These are phyloP conservation scores for Chlamydomonas sp. DNA, from an alignment of 139 green algal genomes.

Conservation along the genomic window DNA sequence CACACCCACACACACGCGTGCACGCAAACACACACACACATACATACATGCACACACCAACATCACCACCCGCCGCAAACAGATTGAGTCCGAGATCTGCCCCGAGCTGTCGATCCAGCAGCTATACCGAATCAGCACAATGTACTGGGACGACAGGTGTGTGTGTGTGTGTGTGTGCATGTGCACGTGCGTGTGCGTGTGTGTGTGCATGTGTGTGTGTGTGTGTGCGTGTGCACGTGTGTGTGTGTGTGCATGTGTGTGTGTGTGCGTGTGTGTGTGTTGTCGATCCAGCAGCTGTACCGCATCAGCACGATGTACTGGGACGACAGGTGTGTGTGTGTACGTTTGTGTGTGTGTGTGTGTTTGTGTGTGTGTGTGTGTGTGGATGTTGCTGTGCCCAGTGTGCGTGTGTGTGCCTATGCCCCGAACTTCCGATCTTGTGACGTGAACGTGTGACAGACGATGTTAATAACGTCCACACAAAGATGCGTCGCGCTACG, in stretches of 20 bases:
- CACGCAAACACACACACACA: too few relatives aligned
- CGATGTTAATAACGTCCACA: too few relatives aligned
- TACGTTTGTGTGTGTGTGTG: too few relatives aligned
- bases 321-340: background rate
- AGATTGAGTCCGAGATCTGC: conserved; percentile 95
- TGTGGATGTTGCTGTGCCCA: too few relatives aligned
- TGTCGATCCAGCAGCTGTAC: background rate
- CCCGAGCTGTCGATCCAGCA: conserved; percentile 89
- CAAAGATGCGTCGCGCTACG: too few relatives aligned
- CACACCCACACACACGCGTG: too few relatives aligned
- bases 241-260: background rate
- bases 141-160: conserved; percentile 94
- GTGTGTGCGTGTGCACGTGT: background rate
- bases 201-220: background rate
- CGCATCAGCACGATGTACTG: background rate
- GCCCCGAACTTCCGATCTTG: too few relatives aligned
- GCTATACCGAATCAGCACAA: conserved; percentile 98
- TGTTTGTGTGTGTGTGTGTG: too few relatives aligned
- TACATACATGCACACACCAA: too few relatives aligned
- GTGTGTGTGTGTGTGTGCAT: background rate
- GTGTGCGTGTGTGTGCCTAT: too few relatives aligned
- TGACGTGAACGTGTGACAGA: too few relatives aligned
- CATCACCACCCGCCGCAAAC: too few relatives aligned
- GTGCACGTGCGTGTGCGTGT: background rate
- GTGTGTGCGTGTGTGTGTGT: background rate